These are phyloP conservation scores for Gymnopus androsaceus DNA, from an alignment of 1,284 basidiomycete genomes.

Conservation along the genomic window DNA sequence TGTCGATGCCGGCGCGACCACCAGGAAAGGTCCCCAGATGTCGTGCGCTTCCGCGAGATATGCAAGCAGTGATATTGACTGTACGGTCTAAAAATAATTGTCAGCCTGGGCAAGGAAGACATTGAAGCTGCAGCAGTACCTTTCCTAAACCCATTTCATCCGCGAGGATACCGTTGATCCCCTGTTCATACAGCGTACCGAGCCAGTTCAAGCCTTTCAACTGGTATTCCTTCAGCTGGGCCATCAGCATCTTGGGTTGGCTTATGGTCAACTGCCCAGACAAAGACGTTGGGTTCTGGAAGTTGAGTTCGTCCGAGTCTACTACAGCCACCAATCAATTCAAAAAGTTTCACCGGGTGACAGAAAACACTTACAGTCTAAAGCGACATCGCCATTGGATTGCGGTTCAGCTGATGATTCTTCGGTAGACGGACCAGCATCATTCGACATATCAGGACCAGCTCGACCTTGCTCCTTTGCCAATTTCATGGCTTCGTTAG, in stretches of 20 bases:
- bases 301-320: slow-evolving; percentile 96
- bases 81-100: slow-evolving; percentile 79
- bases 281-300: slow-evolving; percentile 97
- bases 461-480: slow-evolving; percentile 68
- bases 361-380: slow-evolving; percentile 60
- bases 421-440: slow-evolving; percentile 28
- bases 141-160: slow-evolving; percentile 99
- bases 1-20: slow-evolving; percentile 97
- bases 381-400: slow-evolving; percentile 38
- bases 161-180: slow-evolving; percentile 97
- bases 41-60: slow-evolving; percentile 97
- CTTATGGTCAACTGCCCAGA: slow-evolving; percentile 83
- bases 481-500: slow-evolving; percentile 72
- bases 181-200: slow-evolving; percentile 97
- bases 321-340: slow-evolving; percentile 46
- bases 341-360: neutral
- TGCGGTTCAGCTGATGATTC: slow-evolving; percentile 21
- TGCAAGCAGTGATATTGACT: slow-evolving; percentile 96
- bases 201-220: slow-evolving; percentile 98
- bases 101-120: slow-evolving; percentile 12
- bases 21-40: slow-evolving; percentile 99
- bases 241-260: slow-evolving; percentile 97
- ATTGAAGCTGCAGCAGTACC: slow-evolving; percentile 39
- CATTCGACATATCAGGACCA: slow-evolving; percentile 39
- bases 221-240: slow-evolving; percentile 98